These are phyloP conservation scores for Prunus armeniaca DNA, from an alignment of 306 rosid species.

Conservation along the genomic window DNA sequence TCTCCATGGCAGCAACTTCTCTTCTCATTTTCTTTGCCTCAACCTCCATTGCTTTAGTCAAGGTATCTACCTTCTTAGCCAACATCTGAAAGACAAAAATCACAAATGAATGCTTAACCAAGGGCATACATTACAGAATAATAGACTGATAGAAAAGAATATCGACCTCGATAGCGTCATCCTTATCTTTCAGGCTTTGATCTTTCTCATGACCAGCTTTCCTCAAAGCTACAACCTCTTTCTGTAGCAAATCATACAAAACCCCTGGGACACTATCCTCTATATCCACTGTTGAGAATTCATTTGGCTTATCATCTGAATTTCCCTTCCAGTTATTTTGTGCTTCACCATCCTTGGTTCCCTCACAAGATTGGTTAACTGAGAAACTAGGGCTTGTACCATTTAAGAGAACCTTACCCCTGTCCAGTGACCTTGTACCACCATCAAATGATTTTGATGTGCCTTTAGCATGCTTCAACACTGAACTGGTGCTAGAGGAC, in stretches of 20 bases:
- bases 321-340: constrained; percentile 64
- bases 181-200: constrained; percentile 96
- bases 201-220: constrained; percentile 96
- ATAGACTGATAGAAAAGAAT: constrained; percentile 21
- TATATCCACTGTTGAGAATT: constrained; percentile 52
- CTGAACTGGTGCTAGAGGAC: constrained; percentile 74
- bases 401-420: constrained; percentile 77
- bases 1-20: constrained; percentile 97
- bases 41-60: constrained; percentile 99
- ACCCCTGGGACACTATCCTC: constrained; percentile 86
- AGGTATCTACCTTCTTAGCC: constrained; percentile 96
- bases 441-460: constrained; percentile 98
- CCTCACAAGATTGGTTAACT: constrained; percentile 78
- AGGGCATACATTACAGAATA: background rate
- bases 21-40: constrained; percentile 99
- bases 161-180: constrained; percentile 91
- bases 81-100: constrained; percentile 59
- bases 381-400: constrained; percentile 69
- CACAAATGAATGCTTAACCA: constrained; percentile 21
- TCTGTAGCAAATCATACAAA: constrained; percentile 89
- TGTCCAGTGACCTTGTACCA: constrained; percentile 88
- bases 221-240: constrained; percentile 88
- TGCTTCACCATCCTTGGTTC: constrained; percentile 50
- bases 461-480: constrained; percentile 93
- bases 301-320: constrained; percentile 78